Evolutionary conservation across 331 rosid species (phyloP), one percentile per base, ranked within the genome.

Genomic region (Pyracantha coccinea): DNA sequence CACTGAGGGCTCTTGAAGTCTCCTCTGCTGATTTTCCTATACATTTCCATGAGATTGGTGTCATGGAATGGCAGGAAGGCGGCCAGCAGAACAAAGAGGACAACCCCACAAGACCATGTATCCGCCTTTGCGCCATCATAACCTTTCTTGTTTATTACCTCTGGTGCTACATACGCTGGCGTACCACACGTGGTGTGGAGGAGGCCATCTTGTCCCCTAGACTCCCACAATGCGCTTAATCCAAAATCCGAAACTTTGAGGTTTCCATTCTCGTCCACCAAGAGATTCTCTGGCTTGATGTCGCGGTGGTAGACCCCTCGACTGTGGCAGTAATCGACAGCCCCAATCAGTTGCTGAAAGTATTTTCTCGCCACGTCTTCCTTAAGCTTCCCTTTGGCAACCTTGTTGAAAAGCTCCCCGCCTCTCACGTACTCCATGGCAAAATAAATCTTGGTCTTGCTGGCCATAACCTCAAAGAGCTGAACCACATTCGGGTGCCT

Each of bases 181-280:
- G 97, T 92, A 1, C 97, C 93, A n/a, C 96, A 88, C 2, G 84
- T 83, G 11, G 96, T 92, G 79, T 90, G 96, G 55, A 92, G 90
- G 38, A 92, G 92, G 2, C 92, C 92, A 68, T 88, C 92, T 11
- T 79, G 83, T 13, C 85, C 70, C 14, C 75, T 80, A 0, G 89
- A 78, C 23, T 92, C 92, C 25, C 73, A 60, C 79, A 88, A 64
- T 1, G 96, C 97, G 28, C 94, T 87, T 8, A 92, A 79, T 4
- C 97, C 96, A 1, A 90, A 92, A 77, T 90, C 94, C 0, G 89
- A 71, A 62, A 92, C 84, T 58, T 92, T 90, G 6, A 92, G 91
- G 69, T 83, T 57, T 17, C 87, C 96, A 52, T 85, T 81, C 17
- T 86, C 97, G 25, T 92, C 89, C 2, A 92, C 66, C n/a, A 92